These are phyloP conservation scores for Prunus salicina DNA, from an alignment of 306 rosid genomes.

Conservation along the genomic window DNA sequence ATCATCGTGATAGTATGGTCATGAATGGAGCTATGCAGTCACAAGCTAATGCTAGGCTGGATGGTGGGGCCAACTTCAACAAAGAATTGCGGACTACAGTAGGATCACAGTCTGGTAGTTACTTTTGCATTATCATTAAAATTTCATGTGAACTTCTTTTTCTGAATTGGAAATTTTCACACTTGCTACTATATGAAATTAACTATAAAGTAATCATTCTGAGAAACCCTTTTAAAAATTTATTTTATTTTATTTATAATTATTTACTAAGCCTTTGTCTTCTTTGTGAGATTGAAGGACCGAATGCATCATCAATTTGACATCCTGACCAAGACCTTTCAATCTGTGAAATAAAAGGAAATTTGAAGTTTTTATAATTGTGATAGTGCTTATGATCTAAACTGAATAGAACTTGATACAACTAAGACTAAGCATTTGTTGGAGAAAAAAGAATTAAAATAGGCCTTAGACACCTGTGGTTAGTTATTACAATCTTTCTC, in stretches of 20 bases:
- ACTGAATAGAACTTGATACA: not conserved
- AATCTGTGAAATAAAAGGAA: not conserved
- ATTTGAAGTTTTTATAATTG: not conserved
- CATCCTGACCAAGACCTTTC: not conserved
- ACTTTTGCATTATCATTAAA: slow-evolving; percentile 21
- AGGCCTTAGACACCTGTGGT: not conserved
- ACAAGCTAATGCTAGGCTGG: slow-evolving; percentile 28
- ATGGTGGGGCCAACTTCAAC: slow-evolving; percentile 29
- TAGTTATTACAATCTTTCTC: not conserved
- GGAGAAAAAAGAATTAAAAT: not conserved
- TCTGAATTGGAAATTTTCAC: not conserved
- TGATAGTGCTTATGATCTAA: not conserved
- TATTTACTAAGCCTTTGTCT: not conserved
- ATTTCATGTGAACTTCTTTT: slow-evolving; percentile 10
- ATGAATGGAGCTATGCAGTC: slow-evolving; percentile 31
- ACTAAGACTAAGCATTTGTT: not conserved
- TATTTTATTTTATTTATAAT: not conserved
- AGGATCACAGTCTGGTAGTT: slow-evolving; percentile 40
- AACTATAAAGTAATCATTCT: not conserved
- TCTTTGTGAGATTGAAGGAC: not conserved
- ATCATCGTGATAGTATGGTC: slow-evolving; percentile 38
- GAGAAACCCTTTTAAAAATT: not conserved
- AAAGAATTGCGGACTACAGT: slow-evolving; percentile 28
- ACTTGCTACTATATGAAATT: not conserved
- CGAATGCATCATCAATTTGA: not conserved